Evolutionary conservation across 2,329 filamentous ascomycete genomes (phyloP), one percentile per base, ranked within the genome.

Genomic region (Cephalotrichum gorgonifer): DNA sequence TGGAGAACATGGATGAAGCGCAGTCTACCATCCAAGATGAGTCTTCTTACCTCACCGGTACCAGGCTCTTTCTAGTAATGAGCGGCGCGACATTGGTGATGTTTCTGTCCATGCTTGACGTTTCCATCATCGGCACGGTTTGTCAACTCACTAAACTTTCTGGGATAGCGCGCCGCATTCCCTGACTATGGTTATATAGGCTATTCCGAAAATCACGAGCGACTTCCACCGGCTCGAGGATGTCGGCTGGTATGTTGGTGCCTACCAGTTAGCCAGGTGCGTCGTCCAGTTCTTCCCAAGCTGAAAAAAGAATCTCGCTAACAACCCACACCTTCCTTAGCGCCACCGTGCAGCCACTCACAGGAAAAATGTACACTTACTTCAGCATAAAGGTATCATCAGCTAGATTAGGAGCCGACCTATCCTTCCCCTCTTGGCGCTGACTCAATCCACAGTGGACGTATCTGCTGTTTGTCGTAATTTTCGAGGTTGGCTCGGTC

Each of bases 221-320:
- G 63, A 70, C 23, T 72, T 74, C 57, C 64, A 74, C 47, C 65
- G 67, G 9, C 60, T 77, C 1, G 56, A 63, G 11, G 74, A 78
- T 53, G 67, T 78, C 6, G 74, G 73, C 20, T 78, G 75, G 75
- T 78, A 78, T 53, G 68, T 65, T 2, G 68, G 68, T 41, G 69
- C 69, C 20, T 74, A 73, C 54, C 65, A 68, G 28, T 62, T 76
- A 38, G 59, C 66, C 22, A 70, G 60, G 61, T 63, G 55, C 28
- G 55, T 44, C 28, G 7, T 42, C 20, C 30, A 9, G 11, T 15
- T 44, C 8, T 14, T 2, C 25, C 28, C 17, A 14, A n/a, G 22
- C 11, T 4, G 4, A 11, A 11, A 15, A 14, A 22, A 35, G 20
- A n/a, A 31, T 17, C 23, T n/a, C 15, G 2, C 20, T 26, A 4